These are phyloP conservation scores for Globomyces pollinis-pini DNA, from an alignment of 192 early-diverging fungal genomes.

Conservation along the genomic window DNA sequence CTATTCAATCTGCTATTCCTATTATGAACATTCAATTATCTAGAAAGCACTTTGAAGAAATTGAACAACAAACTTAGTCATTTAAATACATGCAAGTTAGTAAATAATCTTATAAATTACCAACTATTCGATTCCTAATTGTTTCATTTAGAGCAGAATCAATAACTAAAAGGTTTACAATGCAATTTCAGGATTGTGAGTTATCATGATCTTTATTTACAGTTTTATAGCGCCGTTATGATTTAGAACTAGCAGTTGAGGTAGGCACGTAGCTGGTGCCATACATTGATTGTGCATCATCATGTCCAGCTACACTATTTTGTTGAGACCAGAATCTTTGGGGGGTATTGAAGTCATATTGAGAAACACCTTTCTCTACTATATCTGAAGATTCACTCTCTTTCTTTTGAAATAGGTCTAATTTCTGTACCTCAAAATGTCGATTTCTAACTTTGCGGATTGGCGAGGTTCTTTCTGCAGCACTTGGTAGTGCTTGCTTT, in stretches of 20 bases:
- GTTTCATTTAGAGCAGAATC: background rate
- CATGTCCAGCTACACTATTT: too few species aligned
- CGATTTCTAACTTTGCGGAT: background rate
- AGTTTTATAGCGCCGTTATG: too few species aligned
- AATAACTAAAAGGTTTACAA: too few species aligned
- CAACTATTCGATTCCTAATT: background rate
- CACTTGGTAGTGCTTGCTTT: background rate
- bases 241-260: too few species aligned
- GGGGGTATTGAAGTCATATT: too few species aligned
- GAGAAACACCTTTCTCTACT: background rate
- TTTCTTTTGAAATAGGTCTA: background rate
- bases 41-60: constrained; percentile 71
- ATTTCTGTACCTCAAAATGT: background rate
- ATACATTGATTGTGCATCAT: too few species aligned
- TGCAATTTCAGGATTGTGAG: too few species aligned
- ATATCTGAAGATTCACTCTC: background rate
- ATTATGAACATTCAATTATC: constrained; percentile 75
- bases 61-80: constrained; percentile 15
- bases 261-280: too few species aligned
- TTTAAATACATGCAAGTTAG: background rate
- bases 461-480: background rate
- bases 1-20: constrained; percentile 73
- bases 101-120: background rate
- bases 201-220: too few species aligned
- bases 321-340: too few species aligned